Evolutionary conservation across 1,139 yeast genomes (phyloP), one percentile per base, ranked within the genome.

Genomic region (Candida glucosophila): DNA sequence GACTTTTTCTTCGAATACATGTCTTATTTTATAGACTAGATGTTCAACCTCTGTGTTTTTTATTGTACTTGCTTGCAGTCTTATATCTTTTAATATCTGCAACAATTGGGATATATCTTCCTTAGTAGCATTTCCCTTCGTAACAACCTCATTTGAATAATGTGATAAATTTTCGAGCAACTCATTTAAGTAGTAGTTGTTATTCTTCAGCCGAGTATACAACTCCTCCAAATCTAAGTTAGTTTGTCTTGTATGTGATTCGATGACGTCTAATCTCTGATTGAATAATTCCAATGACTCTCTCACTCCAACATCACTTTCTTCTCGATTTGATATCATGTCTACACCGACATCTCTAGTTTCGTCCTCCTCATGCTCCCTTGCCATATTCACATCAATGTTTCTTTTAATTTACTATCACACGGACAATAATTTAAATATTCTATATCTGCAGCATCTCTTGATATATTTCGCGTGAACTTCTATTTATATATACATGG

Each of bases 161-260:
- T 43, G 41, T 13, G 60, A 53, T 14, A 59, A 47, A 25, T 52
- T 53, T 16, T 44, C 47, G 12, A 62, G 47, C 20, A 62, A 40
- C 32, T 49, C 52, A 31, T 50, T 58, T 41, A 62, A 52, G 34
- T 56, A 43, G 29, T 49, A 55, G 39, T 62, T 61, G 36, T 62
- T 62, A 34, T 56, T 60, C 36, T 55, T 61, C 55, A 57, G 63
- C 22, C 68, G 37, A 23, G 58, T 65, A 12, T 48, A 51, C 25
- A 62, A 44, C 32, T 61, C 63, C 3, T 47, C 55, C 29, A 62
- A 40, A 34, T 62, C 69, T 5, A 52, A 37, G 22, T 47, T 41
- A 4, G 53, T 55, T 31, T 62, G 68, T 23, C 49, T 53, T 1
- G 64, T 49, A 24, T 47, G 55, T 4, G 42, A 36, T 35, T 60